These are phyloP conservation scores for Melastoma candidum DNA, from an alignment of 441 rosid species.

Conservation along the genomic window DNA sequence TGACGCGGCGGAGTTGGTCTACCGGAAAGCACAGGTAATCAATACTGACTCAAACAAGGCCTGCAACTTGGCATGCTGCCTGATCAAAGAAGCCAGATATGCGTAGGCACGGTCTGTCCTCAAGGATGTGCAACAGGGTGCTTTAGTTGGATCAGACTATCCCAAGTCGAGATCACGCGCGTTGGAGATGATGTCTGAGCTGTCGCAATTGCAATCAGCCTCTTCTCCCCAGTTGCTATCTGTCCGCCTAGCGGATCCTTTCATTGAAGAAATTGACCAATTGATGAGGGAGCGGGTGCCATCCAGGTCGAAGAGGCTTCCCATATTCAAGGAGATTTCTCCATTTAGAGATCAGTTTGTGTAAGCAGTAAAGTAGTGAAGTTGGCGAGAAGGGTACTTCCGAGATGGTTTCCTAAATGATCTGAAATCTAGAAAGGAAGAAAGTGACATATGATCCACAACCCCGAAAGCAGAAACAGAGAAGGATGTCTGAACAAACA, in stretches of 20 bases:
- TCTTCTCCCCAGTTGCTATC: background rate
- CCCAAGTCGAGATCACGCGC: conserved; percentile 4
- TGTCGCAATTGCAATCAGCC: background rate
- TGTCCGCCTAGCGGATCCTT: background rate
- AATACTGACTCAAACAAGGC: conserved; percentile 8
- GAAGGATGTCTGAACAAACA: no score
- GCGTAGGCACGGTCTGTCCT: conserved; percentile 2
- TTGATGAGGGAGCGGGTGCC: conserved; percentile 5
- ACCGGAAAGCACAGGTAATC: background rate
- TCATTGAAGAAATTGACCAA: conserved; percentile 5
- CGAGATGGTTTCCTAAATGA: no score
- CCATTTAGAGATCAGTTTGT: conserved; percentile 7
- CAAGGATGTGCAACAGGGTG: background rate
- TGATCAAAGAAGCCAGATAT: conserved; percentile 2
- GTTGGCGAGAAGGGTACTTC: no score
- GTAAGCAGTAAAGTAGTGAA: background rate
- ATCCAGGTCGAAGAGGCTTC: conserved; percentile 7
- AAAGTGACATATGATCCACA: no score
- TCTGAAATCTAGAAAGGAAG: no score
- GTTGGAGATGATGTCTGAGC: background rate
- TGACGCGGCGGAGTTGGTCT: conserved; percentile 1
- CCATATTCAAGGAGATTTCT: conserved; percentile 9
- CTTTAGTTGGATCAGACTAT: background rate
- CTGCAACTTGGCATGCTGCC: conserved; percentile 7
- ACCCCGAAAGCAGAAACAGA: no score